These are phyloP conservation scores for Wallacemonas sp. DNA, from an alignment of 208 protist species.

Conservation along the genomic window DNA sequence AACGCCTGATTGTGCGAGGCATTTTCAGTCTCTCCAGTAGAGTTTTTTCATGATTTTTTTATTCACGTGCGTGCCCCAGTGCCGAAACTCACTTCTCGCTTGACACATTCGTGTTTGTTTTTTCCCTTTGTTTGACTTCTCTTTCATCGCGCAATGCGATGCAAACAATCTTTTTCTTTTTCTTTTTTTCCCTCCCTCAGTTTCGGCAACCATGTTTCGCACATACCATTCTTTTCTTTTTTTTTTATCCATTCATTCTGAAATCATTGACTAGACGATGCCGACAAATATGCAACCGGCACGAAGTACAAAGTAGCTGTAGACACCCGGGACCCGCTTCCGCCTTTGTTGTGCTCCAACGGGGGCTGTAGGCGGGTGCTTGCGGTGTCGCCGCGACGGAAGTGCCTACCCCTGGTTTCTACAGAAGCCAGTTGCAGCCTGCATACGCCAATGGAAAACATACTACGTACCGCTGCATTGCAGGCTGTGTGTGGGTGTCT, in stretches of 20 bases:
- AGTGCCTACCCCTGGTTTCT: no score
- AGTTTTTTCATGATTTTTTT: slow-evolving; percentile 22
- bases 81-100: slow-evolving; percentile 1
- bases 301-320: no score
- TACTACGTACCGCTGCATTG: no score
- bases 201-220: neutral
- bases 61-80: neutral
- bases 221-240: slow-evolving; percentile 3
- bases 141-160: slow-evolving; percentile 13
- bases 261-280: neutral
- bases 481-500: no score
- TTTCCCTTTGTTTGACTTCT: slow-evolving; percentile 1
- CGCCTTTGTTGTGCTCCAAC: no score
- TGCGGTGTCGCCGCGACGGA: no score
- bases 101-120: slow-evolving; percentile 10
- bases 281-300: neutral
- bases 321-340: no score
- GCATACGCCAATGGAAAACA: no score
- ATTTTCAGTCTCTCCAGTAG: neutral
- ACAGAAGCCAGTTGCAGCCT: no score
- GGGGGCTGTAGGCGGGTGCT: no score
- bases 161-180: slow-evolving; percentile 3
- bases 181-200: neutral
- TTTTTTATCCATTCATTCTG: slow-evolving; percentile 4
- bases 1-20: neutral